A percentile compares a stretch with the other conserved stretches of the same genome.
Conservation (phyloP, 2,329 filamentous ascomycete genomes). For the Colletotrichum nymphaeae region DNA sequence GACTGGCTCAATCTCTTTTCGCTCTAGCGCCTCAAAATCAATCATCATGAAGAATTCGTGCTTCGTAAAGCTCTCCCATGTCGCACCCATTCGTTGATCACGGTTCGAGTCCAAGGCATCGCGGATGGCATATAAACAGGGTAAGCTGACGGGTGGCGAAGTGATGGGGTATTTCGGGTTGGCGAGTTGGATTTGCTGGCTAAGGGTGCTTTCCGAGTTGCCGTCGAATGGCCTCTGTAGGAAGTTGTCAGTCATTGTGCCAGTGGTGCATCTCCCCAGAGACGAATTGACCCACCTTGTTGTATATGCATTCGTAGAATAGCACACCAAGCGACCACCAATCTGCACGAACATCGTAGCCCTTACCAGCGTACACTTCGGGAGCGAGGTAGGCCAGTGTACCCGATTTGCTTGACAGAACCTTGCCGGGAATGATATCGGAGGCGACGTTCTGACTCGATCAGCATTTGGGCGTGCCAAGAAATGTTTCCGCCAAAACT, state of each 20-base stretch:
- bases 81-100: slow-evolving; percentile 83
- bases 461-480: slow-evolving; percentile 36
- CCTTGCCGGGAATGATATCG: slow-evolving; percentile 85
- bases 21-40: slow-evolving; percentile 86
- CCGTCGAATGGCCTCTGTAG: slow-evolving; percentile 90
- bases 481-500: slow-evolving; percentile 47
- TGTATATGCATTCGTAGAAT: slow-evolving; percentile 99
- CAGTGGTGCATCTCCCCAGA: background rate
- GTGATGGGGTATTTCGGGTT: slow-evolving; percentile 93
- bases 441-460: slow-evolving; percentile 89
- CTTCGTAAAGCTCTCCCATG: slow-evolving; percentile 86
- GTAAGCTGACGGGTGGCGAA: slow-evolving; percentile 86
- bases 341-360: slow-evolving; percentile 91
- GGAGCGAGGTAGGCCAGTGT: slow-evolving; percentile 96
- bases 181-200: slow-evolving; percentile 82
- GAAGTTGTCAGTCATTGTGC: slow-evolving; percentile 44
- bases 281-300: slow-evolving; percentile 75
- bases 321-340: slow-evolving; percentile 99
- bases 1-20: slow-evolving; percentile 86
- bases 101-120: slow-evolving; percentile 85
- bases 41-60: slow-evolving; percentile 91
- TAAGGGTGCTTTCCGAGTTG: slow-evolving; percentile 83
- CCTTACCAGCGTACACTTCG: slow-evolving; percentile 91
- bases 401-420: slow-evolving; percentile 93
- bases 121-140: slow-evolving; percentile 89